These are phyloP conservation scores for Beauveria medogensis DNA, from an alignment of 2,329 filamentous ascomycete genomes.

Conservation along the genomic window DNA sequence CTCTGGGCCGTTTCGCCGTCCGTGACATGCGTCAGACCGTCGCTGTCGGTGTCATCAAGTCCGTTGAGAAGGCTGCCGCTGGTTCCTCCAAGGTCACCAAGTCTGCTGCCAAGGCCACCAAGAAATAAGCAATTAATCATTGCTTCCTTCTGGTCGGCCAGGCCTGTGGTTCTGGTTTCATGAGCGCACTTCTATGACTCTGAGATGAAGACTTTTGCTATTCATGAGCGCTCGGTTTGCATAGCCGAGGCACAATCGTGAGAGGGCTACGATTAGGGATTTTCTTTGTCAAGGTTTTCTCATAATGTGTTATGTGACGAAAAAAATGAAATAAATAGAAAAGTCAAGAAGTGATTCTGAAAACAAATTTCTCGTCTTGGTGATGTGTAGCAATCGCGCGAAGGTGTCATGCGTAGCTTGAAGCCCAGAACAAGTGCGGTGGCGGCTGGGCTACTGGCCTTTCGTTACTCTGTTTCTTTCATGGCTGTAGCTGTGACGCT, in stretches of 20 bases:
- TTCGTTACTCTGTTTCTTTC: rapidly evolving
- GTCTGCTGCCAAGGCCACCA: constrained; percentile 63
- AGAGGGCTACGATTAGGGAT: constrained; percentile 31
- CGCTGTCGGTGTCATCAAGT: constrained; percentile 92
- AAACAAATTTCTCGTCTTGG: background rate
- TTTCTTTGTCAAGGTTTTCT: constrained; percentile 32
- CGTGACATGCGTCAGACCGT: constrained; percentile 95
- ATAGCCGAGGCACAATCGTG: constrained; percentile 35
- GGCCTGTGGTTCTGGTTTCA: constrained; percentile 17
- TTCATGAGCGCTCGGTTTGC: constrained; percentile 36
- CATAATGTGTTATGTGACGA: constrained; percentile 35
- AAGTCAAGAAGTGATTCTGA: constrained; percentile 36
- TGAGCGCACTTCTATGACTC: constrained; percentile 37
- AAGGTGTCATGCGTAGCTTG: too few species aligned
- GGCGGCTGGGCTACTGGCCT: too few species aligned
- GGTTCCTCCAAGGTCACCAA: constrained; percentile 60
- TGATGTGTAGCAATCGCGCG: too few species aligned
- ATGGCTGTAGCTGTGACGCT: background rate
- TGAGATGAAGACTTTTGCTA: constrained; percentile 33
- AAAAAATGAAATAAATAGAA: constrained; percentile 37
- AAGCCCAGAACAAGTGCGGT: too few species aligned
- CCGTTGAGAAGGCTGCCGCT: constrained; percentile 57
- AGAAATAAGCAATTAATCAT: constrained; percentile 52
- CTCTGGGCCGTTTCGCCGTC: constrained; percentile 99
- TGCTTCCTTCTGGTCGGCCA: constrained; percentile 17